These are phyloP conservation scores for Aspergillus brasiliensis DNA, from an alignment of 2,329 filamentous ascomycete genomes.

Conservation along the genomic window DNA sequence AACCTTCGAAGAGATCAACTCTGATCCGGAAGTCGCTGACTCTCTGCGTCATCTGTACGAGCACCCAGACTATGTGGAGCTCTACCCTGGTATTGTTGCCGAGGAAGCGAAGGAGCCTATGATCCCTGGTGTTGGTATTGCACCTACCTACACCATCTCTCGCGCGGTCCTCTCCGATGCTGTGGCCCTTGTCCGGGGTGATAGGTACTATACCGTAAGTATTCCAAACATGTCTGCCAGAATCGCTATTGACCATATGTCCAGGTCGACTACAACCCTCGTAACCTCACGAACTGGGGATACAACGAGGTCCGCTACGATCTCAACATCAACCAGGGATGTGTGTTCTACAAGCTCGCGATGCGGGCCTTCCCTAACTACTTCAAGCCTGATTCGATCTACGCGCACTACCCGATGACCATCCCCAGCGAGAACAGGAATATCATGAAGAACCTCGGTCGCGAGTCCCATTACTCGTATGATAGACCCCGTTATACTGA, in stretches of 20 bases:
- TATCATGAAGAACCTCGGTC: conserved; percentile 68
- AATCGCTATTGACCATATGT: conserved; percentile 26
- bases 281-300: conserved; percentile 80
- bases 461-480: conserved; percentile 70
- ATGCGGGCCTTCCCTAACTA: conserved; percentile 77
- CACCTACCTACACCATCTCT: conserved; percentile 74
- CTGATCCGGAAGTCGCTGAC: conserved; percentile 69
- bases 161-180: conserved; percentile 77
- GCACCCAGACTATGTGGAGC: conserved; percentile 76
- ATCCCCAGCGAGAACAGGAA: conserved; percentile 71
- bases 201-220: conserved; percentile 70
- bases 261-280: conserved; percentile 68
- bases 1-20: conserved; percentile 81
- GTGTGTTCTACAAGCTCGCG: conserved; percentile 82
- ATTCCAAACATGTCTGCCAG: conserved; percentile 7
- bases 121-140: conserved; percentile 72
- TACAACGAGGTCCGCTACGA: conserved; percentile 75
- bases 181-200: conserved; percentile 74
- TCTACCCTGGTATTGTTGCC: conserved; percentile 76
- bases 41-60: conserved; percentile 65
- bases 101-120: conserved; percentile 76
- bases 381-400: conserved; percentile 76
- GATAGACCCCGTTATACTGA: conserved; percentile 59
- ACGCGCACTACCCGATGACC: conserved; percentile 74
- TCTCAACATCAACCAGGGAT: conserved; percentile 73